Evolutionary conservation across 2,329 filamentous ascomycete species (phyloP), one percentile per base, ranked within the genome.

Genomic region (Arthrobotrys sphaeroides): DNA sequence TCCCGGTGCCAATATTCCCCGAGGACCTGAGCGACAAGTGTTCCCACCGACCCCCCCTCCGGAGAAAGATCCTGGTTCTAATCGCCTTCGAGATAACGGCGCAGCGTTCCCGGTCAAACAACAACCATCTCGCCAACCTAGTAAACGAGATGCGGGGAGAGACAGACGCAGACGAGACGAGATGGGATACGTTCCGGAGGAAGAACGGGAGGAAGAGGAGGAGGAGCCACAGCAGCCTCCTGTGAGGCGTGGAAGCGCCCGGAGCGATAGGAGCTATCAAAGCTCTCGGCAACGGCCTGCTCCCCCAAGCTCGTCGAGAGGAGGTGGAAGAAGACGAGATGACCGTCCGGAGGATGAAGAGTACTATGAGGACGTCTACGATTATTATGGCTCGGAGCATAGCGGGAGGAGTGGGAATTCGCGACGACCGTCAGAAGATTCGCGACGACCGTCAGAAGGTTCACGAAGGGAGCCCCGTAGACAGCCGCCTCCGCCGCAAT

Each of bases 41-140:
- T 97, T 98, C 84, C 95, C 95, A 16, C 95, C 95, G n/a, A 98
- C 95, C n/a, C 95, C 95, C 42, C 95, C 95, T 5, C 95, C 95
- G 4, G 95, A 99, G 85, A 88, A 88, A 77, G 93, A 97, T 33
- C 49, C 73, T 55, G 43, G 64, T 64, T 28, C 77, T 51, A 75
- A 78, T 62, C 62, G 60, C 62, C 43, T 77, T 61, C 51, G 76
- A 66, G 38, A 73, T 60, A 22, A 66, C 40, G 65, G 75, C 9
- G 60, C 62, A 12, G 64, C 64, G 4, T 74, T 74, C 47, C 70
- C 70, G n/a, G 70, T 74, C 13, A 74, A 74, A 26, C 70, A 74
- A 42, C 22, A 22, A 20, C 38, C 85, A 53, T 90, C 87, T 78
- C 88, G 88, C 38, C 85, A 86, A 83, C 87, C 86, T n/a, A 85